phyloP scores from a whole-genome alignment of 1,284 basidiomycete genomes.

The Tilletiopsis washingtonensis region DNA sequence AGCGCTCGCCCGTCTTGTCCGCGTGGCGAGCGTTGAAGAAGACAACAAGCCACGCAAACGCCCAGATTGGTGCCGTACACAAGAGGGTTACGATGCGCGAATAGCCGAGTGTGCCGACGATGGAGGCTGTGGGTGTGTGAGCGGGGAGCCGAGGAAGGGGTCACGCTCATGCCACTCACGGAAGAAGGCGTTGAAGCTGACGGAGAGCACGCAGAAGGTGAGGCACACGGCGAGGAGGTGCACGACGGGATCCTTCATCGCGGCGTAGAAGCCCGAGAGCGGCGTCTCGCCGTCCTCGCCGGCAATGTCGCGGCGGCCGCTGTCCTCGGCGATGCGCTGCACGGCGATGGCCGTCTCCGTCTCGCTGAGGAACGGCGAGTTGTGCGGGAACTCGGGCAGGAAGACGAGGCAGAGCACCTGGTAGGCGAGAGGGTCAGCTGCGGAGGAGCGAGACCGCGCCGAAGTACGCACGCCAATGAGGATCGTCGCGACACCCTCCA shows the following conservation, averaged over 20 bases:
- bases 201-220: constrained; percentile 7
- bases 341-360: constrained; percentile 24
- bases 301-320: constrained; percentile 51
- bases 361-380: constrained; percentile 15
- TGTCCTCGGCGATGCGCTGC: constrained; percentile 49
- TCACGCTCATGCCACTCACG: background rate
- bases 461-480: constrained; percentile 13
- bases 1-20: constrained; percentile 20
- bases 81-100: constrained; percentile 22
- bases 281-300: constrained; percentile 52
- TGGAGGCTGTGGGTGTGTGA: no score
- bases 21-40: constrained; percentile 31
- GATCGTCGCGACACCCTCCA: constrained; percentile 22
- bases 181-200: constrained; percentile 7
- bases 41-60: constrained; percentile 27
- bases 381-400: constrained; percentile 29
- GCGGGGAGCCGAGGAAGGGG: no score
- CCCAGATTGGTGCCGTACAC: constrained; percentile 28
- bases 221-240: constrained; percentile 19
- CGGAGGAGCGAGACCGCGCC: no score
- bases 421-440: no score
- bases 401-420: constrained; percentile 12
- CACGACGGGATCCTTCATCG: constrained; percentile 22
- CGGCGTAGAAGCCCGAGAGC: constrained; percentile 19
- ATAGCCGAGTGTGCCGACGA: constrained; percentile 27